These are phyloP conservation scores for Talaromyces sp. DNA, from an alignment of 2,329 filamentous ascomycete species.

Conservation along the genomic window DNA sequence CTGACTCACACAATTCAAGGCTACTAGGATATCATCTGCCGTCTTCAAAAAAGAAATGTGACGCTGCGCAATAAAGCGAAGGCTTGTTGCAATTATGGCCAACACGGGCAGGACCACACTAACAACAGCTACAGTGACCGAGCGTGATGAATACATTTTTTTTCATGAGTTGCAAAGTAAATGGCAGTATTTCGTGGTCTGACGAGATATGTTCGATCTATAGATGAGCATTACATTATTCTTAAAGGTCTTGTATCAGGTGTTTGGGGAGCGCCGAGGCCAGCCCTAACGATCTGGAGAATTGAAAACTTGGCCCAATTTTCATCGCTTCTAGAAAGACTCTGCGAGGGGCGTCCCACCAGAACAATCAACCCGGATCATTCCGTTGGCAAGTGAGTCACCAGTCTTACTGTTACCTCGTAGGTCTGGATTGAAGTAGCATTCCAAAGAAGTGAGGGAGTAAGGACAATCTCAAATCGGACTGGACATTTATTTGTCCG, in stretches of 20 bases:
- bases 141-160: slow-evolving; percentile 6
- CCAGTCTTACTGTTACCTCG: not conserved
- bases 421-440: not conserved
- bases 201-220: not conserved
- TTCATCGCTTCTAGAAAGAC: not conserved
- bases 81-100: not conserved
- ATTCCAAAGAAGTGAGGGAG: not conserved
- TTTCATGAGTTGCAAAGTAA: not conserved
- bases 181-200: not conserved
- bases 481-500: not conserved
- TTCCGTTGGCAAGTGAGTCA: not conserved
- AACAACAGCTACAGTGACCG: not conserved
- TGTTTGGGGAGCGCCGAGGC: not conserved
- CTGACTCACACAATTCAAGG: slow-evolving; percentile 9
- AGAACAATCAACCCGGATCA: too few relatives aligned
- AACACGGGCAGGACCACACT: slow-evolving; percentile 8
- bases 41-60: not conserved
- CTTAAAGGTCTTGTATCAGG: not conserved
- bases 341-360: not conserved
- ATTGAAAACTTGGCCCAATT: not conserved
- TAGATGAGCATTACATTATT: not conserved
- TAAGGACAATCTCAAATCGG: not conserved
- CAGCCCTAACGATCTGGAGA: not conserved
- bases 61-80: slow-evolving; percentile 9
- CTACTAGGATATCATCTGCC: slow-evolving; percentile 5